Base-by-base conservation (phyloP, 306 rosid genomes). In the Sphenostylis stenocarpa region DNA sequence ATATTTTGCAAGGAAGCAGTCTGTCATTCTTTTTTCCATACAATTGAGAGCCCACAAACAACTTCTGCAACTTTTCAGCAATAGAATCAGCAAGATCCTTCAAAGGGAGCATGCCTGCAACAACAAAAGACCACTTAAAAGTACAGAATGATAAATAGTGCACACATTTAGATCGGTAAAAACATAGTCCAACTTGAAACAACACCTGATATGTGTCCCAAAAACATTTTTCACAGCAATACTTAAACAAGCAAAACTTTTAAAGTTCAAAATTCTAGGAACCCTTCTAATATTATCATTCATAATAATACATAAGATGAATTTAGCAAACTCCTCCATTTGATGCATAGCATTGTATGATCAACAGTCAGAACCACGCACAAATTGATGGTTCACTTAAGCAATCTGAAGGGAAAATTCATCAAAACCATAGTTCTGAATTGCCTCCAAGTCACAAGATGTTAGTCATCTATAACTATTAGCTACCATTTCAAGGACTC, bases 71-170 rank as follows among this genome's bases (percentile, higher is more conserved):
- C 71, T 87, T 87, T 65, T 82, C 89, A 82, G 88, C 90, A 84
- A 95, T 80, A 70, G 84, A 69, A 63, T 90, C 87, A 0, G 97
- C 95, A 33, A 95, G 98, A 52, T 89, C 98, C 86, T 80, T 95
- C 90, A 95, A 84, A 53, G 97, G 86, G 63, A 92, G 89, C 92
- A 77, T 84, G 82, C 97, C 98, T 95, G 88, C 82, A 74, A 66
- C 8, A 31, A 81, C 34, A 85, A 58, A 26, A 70, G 19, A 66
- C 69, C 77, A 66, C 53, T 44, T 9, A 38, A 21, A 72, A 56
- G 26, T 17, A 33, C 44, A 80, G 1, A 4, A 55, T 28, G 23
- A 31, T 81, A 60, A 74, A 39, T 51, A 71, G 38, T 45, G 55
- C 19, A 72, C 28, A 13, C 39, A 41, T 29, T 44, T 41, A 34